phyloP scores from a whole-genome alignment of 371 early-diverging fungal species.

The Mucor circinelloides region DNA sequence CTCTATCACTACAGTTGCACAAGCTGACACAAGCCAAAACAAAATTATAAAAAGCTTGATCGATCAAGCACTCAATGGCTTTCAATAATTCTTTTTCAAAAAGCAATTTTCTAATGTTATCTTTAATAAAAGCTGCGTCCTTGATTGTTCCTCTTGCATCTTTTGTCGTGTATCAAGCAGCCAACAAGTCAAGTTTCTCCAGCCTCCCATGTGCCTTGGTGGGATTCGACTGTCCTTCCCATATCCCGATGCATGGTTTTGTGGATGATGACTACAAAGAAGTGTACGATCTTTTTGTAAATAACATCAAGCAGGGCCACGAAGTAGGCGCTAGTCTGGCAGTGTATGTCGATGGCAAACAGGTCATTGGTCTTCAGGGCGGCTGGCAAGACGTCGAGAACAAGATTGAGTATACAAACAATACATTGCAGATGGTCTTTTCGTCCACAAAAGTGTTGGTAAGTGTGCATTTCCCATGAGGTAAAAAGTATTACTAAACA shows the following conservation, averaged over 20 bases:
- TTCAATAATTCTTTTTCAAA: too few species aligned
- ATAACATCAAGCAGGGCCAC: constrained; percentile 31
- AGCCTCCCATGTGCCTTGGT: neutral
- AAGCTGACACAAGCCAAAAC: too few species aligned
- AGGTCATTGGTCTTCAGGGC: constrained; percentile 65
- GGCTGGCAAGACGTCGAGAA: constrained; percentile 60
- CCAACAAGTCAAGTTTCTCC: neutral
- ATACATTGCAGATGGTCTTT: constrained; percentile 68
- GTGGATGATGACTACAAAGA: constrained; percentile 34
- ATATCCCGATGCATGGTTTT: constrained; percentile 22
- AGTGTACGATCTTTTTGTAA: constrained; percentile 32
- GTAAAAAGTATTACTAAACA: neutral
- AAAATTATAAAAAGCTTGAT: too few species aligned
- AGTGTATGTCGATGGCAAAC: constrained; percentile 56
- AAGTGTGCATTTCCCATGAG: neutral
- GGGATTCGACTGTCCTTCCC: neutral
- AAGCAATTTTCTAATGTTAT: neutral
- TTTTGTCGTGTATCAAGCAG: neutral
- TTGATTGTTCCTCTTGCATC: neutral
- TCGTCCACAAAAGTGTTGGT: constrained; percentile 68
- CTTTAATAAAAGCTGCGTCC: neutral
- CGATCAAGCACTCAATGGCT: too few species aligned
- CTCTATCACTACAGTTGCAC: too few species aligned
- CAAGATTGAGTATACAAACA: constrained; percentile 46
- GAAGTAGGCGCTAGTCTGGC: constrained; percentile 61